Evolutionary conservation across 2,329 filamentous ascomycete genomes (phyloP).

Genomic region (Botrytis fabae): DNA sequence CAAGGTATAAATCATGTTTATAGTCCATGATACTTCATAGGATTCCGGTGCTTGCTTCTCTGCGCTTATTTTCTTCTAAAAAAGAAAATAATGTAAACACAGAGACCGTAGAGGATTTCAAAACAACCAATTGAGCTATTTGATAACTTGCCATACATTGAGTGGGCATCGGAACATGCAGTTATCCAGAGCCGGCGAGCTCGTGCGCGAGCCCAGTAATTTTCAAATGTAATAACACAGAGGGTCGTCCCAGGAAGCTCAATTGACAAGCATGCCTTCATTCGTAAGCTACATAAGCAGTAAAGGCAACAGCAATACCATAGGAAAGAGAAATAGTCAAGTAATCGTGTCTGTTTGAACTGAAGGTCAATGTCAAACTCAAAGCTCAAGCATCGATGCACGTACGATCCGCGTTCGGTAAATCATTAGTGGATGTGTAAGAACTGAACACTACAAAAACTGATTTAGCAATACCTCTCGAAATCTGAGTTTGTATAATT

Average conservation of each 20-base stretch:
- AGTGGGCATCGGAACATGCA: background rate
- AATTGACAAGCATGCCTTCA: too few species aligned
- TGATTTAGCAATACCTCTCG: background rate
- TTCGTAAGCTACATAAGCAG: background rate
- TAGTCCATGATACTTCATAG: background rate
- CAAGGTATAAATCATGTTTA: background rate
- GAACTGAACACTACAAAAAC: background rate
- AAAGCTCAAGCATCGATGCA: background rate
- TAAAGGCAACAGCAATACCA: background rate
- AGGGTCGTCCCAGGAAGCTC: background rate
- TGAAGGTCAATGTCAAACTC: constrained; percentile 6
- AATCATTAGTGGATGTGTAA: background rate
- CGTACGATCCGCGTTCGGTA: background rate
- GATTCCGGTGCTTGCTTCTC: background rate
- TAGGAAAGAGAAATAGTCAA: background rate
- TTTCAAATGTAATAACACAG: background rate
- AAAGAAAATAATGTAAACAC: background rate
- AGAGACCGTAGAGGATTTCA: background rate
- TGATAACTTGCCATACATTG: background rate
- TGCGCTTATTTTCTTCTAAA: background rate
- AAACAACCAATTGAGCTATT: background rate
- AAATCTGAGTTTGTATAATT: background rate
- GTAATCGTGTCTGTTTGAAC: background rate
- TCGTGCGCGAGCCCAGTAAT: background rate
- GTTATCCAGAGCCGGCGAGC: background rate